Evolutionary conservation across 2,329 filamentous ascomycete species (phyloP), one percentile per base, ranked within the genome.

Genomic region (Phyllosticta citribraziliensis): DNA sequence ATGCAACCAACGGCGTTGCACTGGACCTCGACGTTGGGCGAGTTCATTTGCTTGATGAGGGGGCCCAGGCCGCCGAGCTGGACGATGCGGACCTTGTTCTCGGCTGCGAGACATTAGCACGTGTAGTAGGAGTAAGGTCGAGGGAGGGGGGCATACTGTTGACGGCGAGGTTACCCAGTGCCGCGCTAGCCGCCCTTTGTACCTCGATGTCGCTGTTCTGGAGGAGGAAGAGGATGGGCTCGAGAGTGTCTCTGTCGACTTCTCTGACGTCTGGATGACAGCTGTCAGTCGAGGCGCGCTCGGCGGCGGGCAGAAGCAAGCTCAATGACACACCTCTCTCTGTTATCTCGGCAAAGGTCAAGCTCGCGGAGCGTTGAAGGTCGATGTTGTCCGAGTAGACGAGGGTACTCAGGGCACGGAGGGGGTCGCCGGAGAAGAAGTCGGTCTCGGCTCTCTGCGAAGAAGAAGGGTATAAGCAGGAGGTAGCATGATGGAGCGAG

Each of bases 351-450:
- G 94, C 94, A 81, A 99, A 99, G 2, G 94, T 99, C 75, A 99
- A 84, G 74, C 93, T 97, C 58, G 94, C 94, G 78, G 94, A 97
- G 66, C 94, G 85, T 78, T 99, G 94, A 58, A 99, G 82, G 74
- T 99, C 94, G 73, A 99, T 92, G 78, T 99, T 99, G 76, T 97
- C 92, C 62, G 94, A 99, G 75, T 96, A 99, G 62, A 99, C 94
- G 25, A 99, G 84, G 12, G 93, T 99, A 76, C 91, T 97, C 62
- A 99, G 80, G 54, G 94, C 93, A 76, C 89, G 88, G 62, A 99
- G 85, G 54, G 94, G 94, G 72, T 97, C 92, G 76, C 94, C 94
- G 47, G 89, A 88, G 78, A 99, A 99, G 84, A 99, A 99, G 76
- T 99, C 93, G 69, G 92, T 97, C 75, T 99, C 94, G 72, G 87